These are phyloP conservation scores for Fomitopsis serialis DNA, from an alignment of 768 basidiomycete species.

Conservation along the genomic window DNA sequence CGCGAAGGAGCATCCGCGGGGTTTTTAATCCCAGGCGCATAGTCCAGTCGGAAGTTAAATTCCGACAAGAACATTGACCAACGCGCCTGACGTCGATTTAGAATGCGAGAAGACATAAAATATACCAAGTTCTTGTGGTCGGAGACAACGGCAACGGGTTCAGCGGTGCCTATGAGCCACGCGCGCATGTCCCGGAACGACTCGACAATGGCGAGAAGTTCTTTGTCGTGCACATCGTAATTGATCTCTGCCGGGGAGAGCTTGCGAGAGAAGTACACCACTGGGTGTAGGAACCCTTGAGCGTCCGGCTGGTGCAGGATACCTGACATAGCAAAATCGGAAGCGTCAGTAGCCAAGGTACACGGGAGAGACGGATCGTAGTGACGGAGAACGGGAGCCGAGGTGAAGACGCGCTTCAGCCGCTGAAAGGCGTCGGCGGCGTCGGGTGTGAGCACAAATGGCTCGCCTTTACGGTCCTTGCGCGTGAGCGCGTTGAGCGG, in stretches of 20 bases:
- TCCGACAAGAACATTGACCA: too few species aligned
- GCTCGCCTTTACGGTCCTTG: too few species aligned
- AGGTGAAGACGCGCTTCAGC: constrained; percentile 20
- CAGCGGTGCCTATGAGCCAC: constrained; percentile 20
- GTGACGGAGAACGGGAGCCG: constrained; percentile 4
- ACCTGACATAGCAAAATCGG: constrained; percentile 2
- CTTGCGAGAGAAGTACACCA: constrained; percentile 3
- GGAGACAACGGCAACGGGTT: constrained; percentile 16
- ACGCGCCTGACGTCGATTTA: too few species aligned
- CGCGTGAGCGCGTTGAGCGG: constrained; percentile 2
- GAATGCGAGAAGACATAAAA: too few species aligned
- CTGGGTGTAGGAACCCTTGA: not conserved
- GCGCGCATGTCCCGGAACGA: constrained; percentile 15
- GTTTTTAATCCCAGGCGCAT: too few species aligned
- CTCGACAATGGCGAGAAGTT: constrained; percentile 9
- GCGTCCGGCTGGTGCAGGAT: constrained; percentile 4
- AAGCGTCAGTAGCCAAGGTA: constrained; percentile 6
- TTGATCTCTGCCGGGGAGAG: constrained; percentile 1
- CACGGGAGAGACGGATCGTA: constrained; percentile 1
- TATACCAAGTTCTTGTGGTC: constrained; percentile 21
- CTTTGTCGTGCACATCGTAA: constrained; percentile 4
- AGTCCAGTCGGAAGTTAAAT: too few species aligned
- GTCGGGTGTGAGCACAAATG: too few species aligned
- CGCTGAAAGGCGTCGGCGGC: too few species aligned
- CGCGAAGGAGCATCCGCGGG: too few species aligned